Percentiles rank a stretch among this genome's conserved stretches.
phyloP scores from a whole-genome alignment of 2,329 filamentous ascomycete species.

The Plenodomus lindquistii region DNA sequence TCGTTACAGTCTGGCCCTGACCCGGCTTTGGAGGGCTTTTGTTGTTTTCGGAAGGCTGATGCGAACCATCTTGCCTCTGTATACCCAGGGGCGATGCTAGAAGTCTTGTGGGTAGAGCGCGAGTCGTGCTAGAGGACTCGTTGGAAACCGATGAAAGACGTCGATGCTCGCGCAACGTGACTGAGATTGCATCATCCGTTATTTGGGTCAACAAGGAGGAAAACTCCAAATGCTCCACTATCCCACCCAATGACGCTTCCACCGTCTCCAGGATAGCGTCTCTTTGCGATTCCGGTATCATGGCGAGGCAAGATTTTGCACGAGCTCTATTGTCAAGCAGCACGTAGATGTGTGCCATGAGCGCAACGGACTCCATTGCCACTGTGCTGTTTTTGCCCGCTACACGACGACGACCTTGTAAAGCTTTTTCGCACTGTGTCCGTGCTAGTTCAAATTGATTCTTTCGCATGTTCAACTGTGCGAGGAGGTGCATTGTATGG shows the following conservation, averaged over 20 bases:
- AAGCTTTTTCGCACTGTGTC: conserved; percentile 28
- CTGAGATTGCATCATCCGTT: background rate
- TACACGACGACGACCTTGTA: conserved; percentile 28
- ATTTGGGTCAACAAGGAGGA: conserved; percentile 8
- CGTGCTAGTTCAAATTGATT: conserved; percentile 25
- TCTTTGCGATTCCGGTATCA: conserved; percentile 22
- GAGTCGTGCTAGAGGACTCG: background rate
- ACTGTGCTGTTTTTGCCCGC: conserved; percentile 29
- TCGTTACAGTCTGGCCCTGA: background rate
- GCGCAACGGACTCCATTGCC: conserved; percentile 30
- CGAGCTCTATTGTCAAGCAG: conserved; percentile 22
- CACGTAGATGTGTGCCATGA: conserved; percentile 34
- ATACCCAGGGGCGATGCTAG: background rate
- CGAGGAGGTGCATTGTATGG: conserved; percentile 29
- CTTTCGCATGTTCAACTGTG: conserved; percentile 26
- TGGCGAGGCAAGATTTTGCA: conserved; percentile 25
- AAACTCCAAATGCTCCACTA: conserved; percentile 25
- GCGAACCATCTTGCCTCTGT: background rate
- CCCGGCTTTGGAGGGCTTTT: background rate
- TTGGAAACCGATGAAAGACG: background rate
- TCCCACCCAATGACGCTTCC: conserved; percentile 17
- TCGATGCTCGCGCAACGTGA: background rate
- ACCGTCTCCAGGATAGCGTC: conserved; percentile 14
- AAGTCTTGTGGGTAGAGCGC: background rate
- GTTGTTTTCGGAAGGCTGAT: background rate